These are phyloP conservation scores for Teunomyces lycoperdinae DNA, from an alignment of 805 yeast genomes.

Conservation along the genomic window DNA sequence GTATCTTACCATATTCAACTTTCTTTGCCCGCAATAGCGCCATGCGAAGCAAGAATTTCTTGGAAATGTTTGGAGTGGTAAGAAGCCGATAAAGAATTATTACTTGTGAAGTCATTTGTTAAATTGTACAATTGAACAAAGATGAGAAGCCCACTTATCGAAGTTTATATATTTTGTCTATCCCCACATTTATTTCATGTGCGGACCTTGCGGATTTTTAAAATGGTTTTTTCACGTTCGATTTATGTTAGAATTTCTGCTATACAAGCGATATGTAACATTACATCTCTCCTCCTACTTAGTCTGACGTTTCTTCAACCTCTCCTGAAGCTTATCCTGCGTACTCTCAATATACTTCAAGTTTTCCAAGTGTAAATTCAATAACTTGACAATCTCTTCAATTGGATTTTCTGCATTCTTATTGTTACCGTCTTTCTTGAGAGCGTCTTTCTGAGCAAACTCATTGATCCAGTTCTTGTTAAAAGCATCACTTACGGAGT, in stretches of 20 bases:
- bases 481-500: conserved; percentile 76
- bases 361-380: conserved; percentile 87
- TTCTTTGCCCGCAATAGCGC: conserved; percentile 33
- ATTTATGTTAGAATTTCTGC: not conserved
- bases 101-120: not conserved
- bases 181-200: conserved; percentile 1
- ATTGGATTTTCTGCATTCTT: conserved; percentile 39
- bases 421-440: conserved; percentile 14
- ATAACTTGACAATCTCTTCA: conserved; percentile 71
- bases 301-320: conserved; percentile 43
- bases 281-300: not conserved
- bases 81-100: conserved; percentile 29
- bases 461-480: conserved; percentile 54
- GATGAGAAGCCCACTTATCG: not conserved
- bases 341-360: conserved; percentile 81
- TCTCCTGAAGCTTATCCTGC: conserved; percentile 64
- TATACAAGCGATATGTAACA: not conserved
- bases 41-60: conserved; percentile 35
- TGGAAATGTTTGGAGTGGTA: conserved; percentile 39
- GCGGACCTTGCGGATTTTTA: not conserved
- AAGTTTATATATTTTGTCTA: not conserved
- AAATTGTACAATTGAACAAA: not conserved
- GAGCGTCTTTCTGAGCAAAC: conserved; percentile 22
- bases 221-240: not conserved
- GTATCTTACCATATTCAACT: conserved; percentile 32